phyloP scores from a whole-genome alignment of 805 yeast species.

The Wickerhamiella sergipiensis region DNA sequence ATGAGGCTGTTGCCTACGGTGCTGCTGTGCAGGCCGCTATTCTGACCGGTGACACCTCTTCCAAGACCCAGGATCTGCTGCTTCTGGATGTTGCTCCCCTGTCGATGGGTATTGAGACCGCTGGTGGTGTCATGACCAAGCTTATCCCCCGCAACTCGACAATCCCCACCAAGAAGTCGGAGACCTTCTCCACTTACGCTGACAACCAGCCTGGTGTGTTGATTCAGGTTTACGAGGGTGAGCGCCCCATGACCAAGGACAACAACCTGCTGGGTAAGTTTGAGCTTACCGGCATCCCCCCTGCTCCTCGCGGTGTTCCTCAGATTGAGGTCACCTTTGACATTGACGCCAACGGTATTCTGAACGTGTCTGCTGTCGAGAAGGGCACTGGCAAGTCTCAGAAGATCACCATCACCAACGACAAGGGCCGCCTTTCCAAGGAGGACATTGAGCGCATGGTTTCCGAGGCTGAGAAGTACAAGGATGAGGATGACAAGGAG shows the following conservation, averaged over 20 bases:
- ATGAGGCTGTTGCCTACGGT: slow-evolving; percentile 98
- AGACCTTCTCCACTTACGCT: slow-evolving; percentile 90
- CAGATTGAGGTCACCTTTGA: slow-evolving; percentile 96
- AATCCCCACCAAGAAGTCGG: slow-evolving; percentile 94
- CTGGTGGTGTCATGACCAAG: slow-evolving; percentile 99
- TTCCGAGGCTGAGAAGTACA: slow-evolving; percentile 91
- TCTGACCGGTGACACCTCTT: slow-evolving; percentile 88
- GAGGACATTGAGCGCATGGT: slow-evolving; percentile 98
- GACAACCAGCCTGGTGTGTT: slow-evolving; percentile 98
- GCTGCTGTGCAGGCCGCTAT: slow-evolving; percentile 98
- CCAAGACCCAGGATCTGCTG: slow-evolving; percentile 90
- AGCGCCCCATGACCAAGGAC: slow-evolving; percentile 90
- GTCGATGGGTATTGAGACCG: slow-evolving; percentile 95
- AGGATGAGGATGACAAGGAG: slow-evolving; percentile 93
- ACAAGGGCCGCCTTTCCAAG: slow-evolving; percentile 95
- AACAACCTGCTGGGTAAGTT: slow-evolving; percentile 95
- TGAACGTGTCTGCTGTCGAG: slow-evolving; percentile 91
- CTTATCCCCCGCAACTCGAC: slow-evolving; percentile 97
- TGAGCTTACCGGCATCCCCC: slow-evolving; percentile 93
- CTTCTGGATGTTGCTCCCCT: slow-evolving; percentile 95
- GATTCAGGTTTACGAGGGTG: slow-evolving; percentile 97
- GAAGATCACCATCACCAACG: slow-evolving; percentile 96
- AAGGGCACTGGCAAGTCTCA: slow-evolving; percentile 97
- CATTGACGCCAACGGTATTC: slow-evolving; percentile 93
- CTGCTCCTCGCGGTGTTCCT: slow-evolving; percentile 98